Evolutionary conservation across 192 early-diverging fungal genomes (phyloP).

Genomic region (Globomyces pollinis-pini): DNA sequence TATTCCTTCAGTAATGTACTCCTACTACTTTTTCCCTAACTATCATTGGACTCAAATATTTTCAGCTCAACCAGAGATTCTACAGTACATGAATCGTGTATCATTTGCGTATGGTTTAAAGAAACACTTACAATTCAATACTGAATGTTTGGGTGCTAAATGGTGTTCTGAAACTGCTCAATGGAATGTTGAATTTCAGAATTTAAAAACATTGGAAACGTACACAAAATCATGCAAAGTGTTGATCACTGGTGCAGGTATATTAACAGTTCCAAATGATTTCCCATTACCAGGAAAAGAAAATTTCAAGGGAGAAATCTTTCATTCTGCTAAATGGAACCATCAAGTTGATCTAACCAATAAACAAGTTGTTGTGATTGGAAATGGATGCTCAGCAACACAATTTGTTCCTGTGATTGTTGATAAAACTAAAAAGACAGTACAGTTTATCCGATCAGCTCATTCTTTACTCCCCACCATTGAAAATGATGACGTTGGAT

Average conservation of each 20-base stretch:
- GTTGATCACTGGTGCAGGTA: conserved; percentile 35
- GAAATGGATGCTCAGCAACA: background rate
- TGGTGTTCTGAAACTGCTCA: background rate
- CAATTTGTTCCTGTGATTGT: background rate
- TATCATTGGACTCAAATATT: background rate
- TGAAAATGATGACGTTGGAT: no score
- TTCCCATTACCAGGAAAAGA: conserved; percentile 33
- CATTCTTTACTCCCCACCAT: background rate
- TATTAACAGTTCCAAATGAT: conserved; percentile 34
- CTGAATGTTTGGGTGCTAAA: background rate
- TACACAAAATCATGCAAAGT: conserved; percentile 18
- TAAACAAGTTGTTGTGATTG: conserved; percentile 32
- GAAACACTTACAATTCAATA: background rate
- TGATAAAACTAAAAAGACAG: background rate
- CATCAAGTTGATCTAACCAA: conserved; percentile 32
- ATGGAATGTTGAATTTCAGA: background rate
- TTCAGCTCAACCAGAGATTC: background rate
- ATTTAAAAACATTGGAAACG: background rate
- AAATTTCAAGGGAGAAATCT: conserved; percentile 36
- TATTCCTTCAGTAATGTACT: conserved; percentile 33
- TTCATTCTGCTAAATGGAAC: conserved; percentile 47
- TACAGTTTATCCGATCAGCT: background rate
- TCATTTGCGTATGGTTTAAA: background rate
- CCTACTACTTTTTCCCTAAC: conserved; percentile 32
- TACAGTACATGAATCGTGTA: background rate